Conservation (phyloP, 108 stramenopile species). For the Skeletonema grethae region DNA sequence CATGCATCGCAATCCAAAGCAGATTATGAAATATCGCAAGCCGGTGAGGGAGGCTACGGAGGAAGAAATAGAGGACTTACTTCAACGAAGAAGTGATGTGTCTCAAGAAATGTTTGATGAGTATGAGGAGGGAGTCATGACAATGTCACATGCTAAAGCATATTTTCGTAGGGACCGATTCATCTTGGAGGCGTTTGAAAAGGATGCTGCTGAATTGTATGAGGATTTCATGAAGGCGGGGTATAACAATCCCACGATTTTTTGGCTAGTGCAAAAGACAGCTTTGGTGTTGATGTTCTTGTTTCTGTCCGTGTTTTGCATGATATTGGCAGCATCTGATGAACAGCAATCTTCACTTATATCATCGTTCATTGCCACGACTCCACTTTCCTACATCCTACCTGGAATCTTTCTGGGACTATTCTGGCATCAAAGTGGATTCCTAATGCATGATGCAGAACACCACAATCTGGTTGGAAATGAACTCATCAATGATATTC, state of each 20-base stretch:
- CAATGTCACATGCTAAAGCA: neutral
- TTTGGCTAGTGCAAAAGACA: constrained; percentile 21
- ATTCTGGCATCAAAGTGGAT: constrained; percentile 42
- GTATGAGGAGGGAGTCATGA: neutral
- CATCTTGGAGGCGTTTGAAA: constrained; percentile 25
- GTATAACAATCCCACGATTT: constrained; percentile 16
- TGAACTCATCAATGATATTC: constrained; percentile 25
- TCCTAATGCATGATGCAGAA: constrained; percentile 36
- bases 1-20: constrained; percentile 26
- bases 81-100: constrained; percentile 7
- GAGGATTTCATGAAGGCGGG: constrained; percentile 13
- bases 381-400: constrained; percentile 13
- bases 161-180: neutral
- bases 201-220: constrained; percentile 20
- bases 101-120: constrained; percentile 33
- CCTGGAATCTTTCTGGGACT: constrained; percentile 27
- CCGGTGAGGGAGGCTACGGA: constrained; percentile 17
- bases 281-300: constrained; percentile 1
- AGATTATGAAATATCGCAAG: constrained; percentile 32
- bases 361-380: neutral
- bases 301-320: constrained; percentile 13
- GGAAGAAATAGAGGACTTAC: constrained; percentile 16
- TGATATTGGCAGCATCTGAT: constrained; percentile 10
- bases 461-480: constrained; percentile 32
- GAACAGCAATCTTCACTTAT: neutral